These are phyloP conservation scores for Dothiorella sarmentorum DNA, from an alignment of 2,329 filamentous ascomycete genomes.

Conservation along the genomic window DNA sequence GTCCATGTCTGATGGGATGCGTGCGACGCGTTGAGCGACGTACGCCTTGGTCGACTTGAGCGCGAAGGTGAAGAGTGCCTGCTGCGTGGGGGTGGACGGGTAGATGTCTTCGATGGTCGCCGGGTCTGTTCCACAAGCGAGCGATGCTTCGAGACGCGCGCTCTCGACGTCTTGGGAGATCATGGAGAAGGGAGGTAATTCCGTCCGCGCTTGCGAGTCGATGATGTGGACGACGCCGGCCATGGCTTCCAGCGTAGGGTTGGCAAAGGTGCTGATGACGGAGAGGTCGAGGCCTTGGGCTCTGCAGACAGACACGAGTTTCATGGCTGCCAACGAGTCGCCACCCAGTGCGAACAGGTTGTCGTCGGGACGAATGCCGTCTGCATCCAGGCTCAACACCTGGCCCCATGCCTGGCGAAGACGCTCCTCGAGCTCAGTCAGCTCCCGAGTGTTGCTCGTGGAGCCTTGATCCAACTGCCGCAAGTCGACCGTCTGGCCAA, in stretches of 20 bases:
- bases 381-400: conserved; percentile 4
- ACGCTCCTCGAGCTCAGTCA: background rate
- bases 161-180: conserved; percentile 30
- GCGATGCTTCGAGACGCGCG: conserved; percentile 37
- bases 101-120: conserved; percentile 38
- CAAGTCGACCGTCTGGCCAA: conserved; percentile 22
- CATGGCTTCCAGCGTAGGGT: conserved; percentile 47
- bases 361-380: conserved; percentile 52
- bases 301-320: conserved; percentile 54
- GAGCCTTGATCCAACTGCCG: conserved; percentile 17
- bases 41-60: conserved; percentile 38
- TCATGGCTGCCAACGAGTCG: conserved; percentile 61
- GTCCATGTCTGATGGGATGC: conserved; percentile 30
- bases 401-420: conserved; percentile 19
- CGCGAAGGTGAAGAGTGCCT: conserved; percentile 40
- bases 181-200: conserved; percentile 35
- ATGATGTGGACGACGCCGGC: conserved; percentile 34
- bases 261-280: conserved; percentile 55
- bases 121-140: conserved; percentile 29
- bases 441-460: background rate
- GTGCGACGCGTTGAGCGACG: conserved; percentile 37
- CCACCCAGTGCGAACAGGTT: conserved; percentile 61
- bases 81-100: conserved; percentile 42
- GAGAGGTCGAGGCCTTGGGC: conserved; percentile 48
- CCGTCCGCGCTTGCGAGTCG: conserved; percentile 22